These are phyloP conservation scores for Arthrobotrys iridis DNA, from an alignment of 2,329 filamentous ascomycete genomes.

Conservation along the genomic window DNA sequence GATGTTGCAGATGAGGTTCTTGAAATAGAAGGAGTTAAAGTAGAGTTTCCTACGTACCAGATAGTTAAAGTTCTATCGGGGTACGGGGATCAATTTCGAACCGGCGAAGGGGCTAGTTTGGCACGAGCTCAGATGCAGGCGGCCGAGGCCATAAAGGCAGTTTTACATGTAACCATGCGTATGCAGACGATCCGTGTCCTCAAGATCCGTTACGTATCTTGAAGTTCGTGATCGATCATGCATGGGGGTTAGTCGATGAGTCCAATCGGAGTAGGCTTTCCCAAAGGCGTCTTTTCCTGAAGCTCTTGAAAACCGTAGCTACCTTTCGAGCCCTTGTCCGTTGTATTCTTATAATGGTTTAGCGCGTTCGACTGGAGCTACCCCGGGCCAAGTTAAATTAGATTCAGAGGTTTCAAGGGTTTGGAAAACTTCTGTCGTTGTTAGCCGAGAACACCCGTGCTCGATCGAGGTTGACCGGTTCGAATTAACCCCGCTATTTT, in stretches of 20 bases:
- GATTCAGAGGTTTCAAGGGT: slow-evolving; percentile 24
- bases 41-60: slow-evolving; percentile 14
- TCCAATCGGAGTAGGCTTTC: slow-evolving; percentile 47
- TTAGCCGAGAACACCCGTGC: slow-evolving; percentile 44
- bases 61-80: not conserved
- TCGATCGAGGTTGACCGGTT: slow-evolving; percentile 12
- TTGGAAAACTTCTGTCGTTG: slow-evolving; percentile 26
- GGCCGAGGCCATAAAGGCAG: slow-evolving; percentile 40
- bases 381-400: slow-evolving; percentile 32
- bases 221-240: slow-evolving; percentile 44
- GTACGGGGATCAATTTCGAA: slow-evolving; percentile 12
- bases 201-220: not conserved
- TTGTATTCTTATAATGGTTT: slow-evolving; percentile 7
- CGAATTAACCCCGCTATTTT: slow-evolving; percentile 27
- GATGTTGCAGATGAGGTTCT: slow-evolving; percentile 28
- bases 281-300: slow-evolving; percentile 28
- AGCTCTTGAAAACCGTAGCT: not conserved
- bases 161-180: slow-evolving; percentile 30
- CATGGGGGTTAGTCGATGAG: slow-evolving; percentile 32
- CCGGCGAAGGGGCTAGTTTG: slow-evolving; percentile 6
- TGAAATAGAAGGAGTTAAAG: slow-evolving; percentile 26
- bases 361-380: slow-evolving; percentile 8
- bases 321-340: slow-evolving; percentile 5
- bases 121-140: slow-evolving; percentile 7
- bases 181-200: slow-evolving; percentile 7